These are phyloP conservation scores for Penicillium brasilianum DNA, from an alignment of 2,329 filamentous ascomycete species.

Conservation along the genomic window DNA sequence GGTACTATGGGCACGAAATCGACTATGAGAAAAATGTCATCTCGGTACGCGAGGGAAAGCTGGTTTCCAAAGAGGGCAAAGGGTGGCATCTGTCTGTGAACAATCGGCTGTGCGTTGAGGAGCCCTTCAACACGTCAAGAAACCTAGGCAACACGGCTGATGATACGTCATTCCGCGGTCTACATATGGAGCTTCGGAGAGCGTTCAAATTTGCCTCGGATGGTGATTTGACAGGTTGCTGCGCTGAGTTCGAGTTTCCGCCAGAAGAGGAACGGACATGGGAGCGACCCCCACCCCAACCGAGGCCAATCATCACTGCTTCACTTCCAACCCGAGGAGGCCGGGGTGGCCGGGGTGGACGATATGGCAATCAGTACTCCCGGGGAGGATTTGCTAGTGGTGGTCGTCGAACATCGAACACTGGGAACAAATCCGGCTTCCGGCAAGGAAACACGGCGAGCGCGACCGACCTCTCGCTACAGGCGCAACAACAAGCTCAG, in stretches of 20 bases:
- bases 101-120: conserved; percentile 90
- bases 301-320: conserved; percentile 58
- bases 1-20: conserved; percentile 91
- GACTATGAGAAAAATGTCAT: conserved; percentile 84
- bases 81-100: conserved; percentile 81
- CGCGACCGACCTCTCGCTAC: conserved; percentile 46
- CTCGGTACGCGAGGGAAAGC: conserved; percentile 80
- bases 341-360: conserved; percentile 56
- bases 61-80: conserved; percentile 82
- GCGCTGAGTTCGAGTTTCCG: conserved; percentile 86
- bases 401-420: conserved; percentile 62
- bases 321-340: conserved; percentile 52
- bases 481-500: conserved; percentile 53
- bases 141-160: conserved; percentile 97
- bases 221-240: conserved; percentile 80
- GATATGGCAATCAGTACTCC: conserved; percentile 55
- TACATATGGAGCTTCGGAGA: conserved; percentile 86
- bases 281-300: conserved; percentile 62
- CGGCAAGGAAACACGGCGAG: conserved; percentile 44
- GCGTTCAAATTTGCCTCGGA: conserved; percentile 83
- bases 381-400: conserved; percentile 52
- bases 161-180: conserved; percentile 87
- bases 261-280: conserved; percentile 72
- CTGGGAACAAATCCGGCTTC: conserved; percentile 49
- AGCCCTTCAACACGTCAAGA: conserved; percentile 87